A percentile compares a stretch with the other conserved stretches of the same genome.
phyloP scores from a whole-genome alignment of 2,329 filamentous ascomycete genomes.

The Stachybotrys chartarum region DNA sequence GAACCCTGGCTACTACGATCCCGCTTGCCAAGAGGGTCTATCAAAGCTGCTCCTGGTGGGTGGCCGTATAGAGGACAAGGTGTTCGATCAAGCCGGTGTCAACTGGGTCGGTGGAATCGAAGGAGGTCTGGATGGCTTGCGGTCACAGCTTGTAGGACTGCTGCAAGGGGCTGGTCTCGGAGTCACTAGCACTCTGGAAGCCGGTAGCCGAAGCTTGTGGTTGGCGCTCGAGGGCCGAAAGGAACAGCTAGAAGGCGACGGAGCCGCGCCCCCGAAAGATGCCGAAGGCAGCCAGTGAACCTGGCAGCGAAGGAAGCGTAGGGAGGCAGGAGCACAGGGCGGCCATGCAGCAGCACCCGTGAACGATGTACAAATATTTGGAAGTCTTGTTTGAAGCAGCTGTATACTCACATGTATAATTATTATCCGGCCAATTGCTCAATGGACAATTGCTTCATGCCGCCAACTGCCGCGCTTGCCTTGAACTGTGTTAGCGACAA shows the following conservation, averaged over 20 bases:
- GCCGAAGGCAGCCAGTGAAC: neutral
- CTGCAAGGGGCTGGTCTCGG: constrained; percentile 74
- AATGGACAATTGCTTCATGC: no score
- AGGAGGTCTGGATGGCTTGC: constrained; percentile 72
- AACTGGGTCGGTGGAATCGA: constrained; percentile 65
- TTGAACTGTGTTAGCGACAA: no score
- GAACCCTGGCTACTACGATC: constrained; percentile 76
- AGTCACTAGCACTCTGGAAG: constrained; percentile 72
- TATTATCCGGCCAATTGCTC: no score
- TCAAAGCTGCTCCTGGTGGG: constrained; percentile 84
- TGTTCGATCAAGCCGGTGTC: constrained; percentile 69
- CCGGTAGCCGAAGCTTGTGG: constrained; percentile 74
- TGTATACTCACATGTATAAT: no score
- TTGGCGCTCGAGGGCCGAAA: constrained; percentile 79
- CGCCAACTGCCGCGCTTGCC: no score
- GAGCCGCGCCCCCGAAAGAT: constrained; percentile 5
- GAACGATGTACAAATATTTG: no score
- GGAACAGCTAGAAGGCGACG: constrained; percentile 65
- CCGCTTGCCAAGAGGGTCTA: constrained; percentile 69
- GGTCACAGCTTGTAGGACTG: constrained; percentile 73
- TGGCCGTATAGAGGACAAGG: constrained; percentile 76
- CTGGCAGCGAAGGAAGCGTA: neutral
- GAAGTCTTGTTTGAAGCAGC: no score
- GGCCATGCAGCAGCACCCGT: no score
- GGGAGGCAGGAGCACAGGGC: no score